A percentile compares a stretch with the other conserved stretches of the same genome.
Evolutionary conservation across 1,284 basidiomycete genomes (phyloP).

Genomic region (Sanghuangporus weigelae): DNA sequence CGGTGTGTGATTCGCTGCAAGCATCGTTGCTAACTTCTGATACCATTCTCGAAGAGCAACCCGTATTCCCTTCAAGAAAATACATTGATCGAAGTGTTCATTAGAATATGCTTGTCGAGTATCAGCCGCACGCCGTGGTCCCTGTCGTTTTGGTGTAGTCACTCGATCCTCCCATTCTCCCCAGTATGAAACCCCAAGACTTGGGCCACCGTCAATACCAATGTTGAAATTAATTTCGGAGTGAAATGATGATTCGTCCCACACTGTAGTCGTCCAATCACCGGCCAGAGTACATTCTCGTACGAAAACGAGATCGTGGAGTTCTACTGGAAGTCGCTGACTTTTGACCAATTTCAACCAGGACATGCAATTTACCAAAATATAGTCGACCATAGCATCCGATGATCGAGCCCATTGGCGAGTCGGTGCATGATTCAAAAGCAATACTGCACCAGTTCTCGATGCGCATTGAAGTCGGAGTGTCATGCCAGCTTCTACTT

Average conservation of each 20-base stretch:
- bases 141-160: background rate
- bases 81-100: background rate
- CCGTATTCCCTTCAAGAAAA: background rate
- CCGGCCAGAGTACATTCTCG: background rate
- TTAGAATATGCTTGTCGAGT: background rate
- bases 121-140: background rate
- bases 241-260: background rate
- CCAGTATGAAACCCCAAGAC: background rate
- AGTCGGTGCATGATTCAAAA: background rate
- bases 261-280: background rate
- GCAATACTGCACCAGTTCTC: background rate
- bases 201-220: background rate
- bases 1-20: background rate
- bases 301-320: conserved; percentile 8
- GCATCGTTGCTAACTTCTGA: background rate
- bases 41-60: background rate
- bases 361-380: background rate
- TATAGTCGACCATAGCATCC: background rate
- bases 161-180: background rate
- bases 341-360: conserved; percentile 1
- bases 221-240: background rate
- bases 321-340: background rate
- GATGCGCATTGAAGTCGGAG: background rate
- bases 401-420: background rate
- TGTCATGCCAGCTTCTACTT: background rate